These are phyloP conservation scores for Linanthus parryae DNA, from an alignment of 148 eudicot genomes.

Conservation along the genomic window DNA sequence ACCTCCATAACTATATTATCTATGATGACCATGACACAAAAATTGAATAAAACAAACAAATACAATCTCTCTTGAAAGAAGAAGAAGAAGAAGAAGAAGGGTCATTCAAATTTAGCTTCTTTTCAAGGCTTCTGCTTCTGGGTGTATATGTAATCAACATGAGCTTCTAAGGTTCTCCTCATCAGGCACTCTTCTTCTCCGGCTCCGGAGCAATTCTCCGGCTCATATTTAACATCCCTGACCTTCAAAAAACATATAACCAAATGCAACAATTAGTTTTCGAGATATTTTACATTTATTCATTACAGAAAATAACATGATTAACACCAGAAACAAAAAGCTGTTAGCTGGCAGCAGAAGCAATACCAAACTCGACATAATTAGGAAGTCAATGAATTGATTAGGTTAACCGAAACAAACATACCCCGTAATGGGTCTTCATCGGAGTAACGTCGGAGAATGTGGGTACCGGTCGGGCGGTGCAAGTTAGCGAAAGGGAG, in stretches of 20 bases:
- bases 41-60: too few relatives aligned
- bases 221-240: constrained; percentile 8
- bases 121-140: constrained; percentile 23
- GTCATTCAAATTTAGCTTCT: neutral
- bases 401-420: neutral
- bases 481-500: constrained; percentile 3
- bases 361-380: neutral
- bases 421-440: constrained; percentile 20
- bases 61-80: neutral
- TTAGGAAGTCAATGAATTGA: neutral
- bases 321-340: too few relatives aligned
- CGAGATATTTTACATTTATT: too few relatives aligned
- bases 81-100: neutral
- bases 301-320: too few relatives aligned
- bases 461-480: constrained; percentile 24
- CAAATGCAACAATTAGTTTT: neutral
- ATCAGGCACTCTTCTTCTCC: constrained; percentile 40
- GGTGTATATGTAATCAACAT: constrained; percentile 40
- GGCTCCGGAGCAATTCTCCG: constrained; percentile 16
- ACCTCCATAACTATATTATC: neutral
- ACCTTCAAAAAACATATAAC: neutral
- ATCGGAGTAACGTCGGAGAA: constrained; percentile 16
- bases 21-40: neutral
- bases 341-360: too few relatives aligned
- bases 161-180: constrained; percentile 29